Conservation (phyloP, 768 basidiomycete genomes). For the Kockovaella imperatae region DNA sequence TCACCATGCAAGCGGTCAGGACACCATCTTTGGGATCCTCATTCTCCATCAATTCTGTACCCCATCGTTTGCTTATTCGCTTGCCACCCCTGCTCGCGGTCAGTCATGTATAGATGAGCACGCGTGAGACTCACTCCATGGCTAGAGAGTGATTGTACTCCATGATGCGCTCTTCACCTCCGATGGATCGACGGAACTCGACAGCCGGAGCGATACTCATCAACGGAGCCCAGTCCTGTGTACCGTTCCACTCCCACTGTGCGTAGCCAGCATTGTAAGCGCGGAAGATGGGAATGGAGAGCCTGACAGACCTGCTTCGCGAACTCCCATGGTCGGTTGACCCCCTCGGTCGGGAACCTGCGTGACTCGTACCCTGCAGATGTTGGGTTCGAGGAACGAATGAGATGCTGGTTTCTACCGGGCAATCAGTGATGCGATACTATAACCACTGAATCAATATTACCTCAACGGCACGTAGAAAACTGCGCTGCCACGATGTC, state of each 20-base stretch:
- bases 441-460: neutral
- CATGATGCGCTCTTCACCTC: conserved; percentile 67
- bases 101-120: conserved; percentile 4
- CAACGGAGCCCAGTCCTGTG: conserved; percentile 34
- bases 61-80: conserved; percentile 55
- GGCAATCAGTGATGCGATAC: neutral
- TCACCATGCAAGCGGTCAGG: conserved; percentile 64
- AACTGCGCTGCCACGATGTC: conserved; percentile 57
- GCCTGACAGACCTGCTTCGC: conserved; percentile 20
- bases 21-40: conserved; percentile 45
- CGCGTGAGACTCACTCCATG: conserved; percentile 40
- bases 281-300: neutral
- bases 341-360: conserved; percentile 21
- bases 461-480: conserved; percentile 66
- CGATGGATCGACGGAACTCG: conserved; percentile 63
- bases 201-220: conserved; percentile 51
- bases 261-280: neutral
- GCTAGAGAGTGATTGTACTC: conserved; percentile 65
- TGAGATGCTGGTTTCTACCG: conserved; percentile 32
- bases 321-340: conserved; percentile 20
- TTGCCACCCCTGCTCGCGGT: conserved; percentile 51
- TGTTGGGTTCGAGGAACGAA: conserved; percentile 33
- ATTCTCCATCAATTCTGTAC: conserved; percentile 59
- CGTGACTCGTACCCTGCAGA: conserved; percentile 33
- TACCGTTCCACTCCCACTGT: conserved; percentile 39